phyloP scores from a whole-genome alignment of 768 basidiomycete species.

The Mycena sanguinolenta region DNA sequence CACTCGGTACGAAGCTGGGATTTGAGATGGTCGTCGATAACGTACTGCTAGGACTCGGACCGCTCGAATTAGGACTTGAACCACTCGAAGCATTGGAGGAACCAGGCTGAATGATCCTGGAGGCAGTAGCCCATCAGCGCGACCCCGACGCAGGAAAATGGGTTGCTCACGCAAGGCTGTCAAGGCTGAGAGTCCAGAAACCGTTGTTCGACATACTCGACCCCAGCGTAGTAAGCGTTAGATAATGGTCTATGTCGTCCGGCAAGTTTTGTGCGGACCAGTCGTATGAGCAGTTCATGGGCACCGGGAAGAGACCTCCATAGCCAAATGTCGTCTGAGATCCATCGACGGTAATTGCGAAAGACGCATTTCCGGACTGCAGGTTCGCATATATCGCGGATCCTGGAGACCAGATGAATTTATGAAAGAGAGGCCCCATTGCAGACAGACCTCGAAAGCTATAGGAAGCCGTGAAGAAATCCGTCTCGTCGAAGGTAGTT shows the following conservation, averaged over 20 bases:
- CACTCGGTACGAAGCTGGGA: not conserved
- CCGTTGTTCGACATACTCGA: not conserved
- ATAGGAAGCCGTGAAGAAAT: not conserved
- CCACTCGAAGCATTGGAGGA: not conserved
- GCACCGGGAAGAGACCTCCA: not conserved
- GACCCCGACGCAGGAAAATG: not conserved
- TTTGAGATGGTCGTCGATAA: not conserved
- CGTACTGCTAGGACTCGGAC: not conserved
- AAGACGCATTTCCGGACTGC: not conserved
- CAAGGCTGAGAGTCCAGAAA: slow-evolving; percentile 13
- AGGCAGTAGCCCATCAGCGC: not conserved
- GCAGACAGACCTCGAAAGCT: slow-evolving; percentile 13
- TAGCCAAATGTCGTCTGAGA: not conserved
- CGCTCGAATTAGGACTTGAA: not conserved
- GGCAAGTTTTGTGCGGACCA: not conserved
- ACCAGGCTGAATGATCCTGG: slow-evolving; percentile 8
- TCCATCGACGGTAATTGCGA: not conserved
- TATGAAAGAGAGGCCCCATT: not conserved
- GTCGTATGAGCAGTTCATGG: slow-evolving; percentile 12
- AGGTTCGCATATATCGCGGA: slow-evolving; percentile 15
- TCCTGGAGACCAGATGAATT: slow-evolving; percentile 7
- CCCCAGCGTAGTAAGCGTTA: not conserved
- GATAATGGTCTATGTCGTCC: slow-evolving; percentile 3
- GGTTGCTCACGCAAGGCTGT: slow-evolving; percentile 11
- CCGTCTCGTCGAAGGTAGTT: not conserved